These are phyloP conservation scores for Yarrowia divulgata DNA, from an alignment of 805 yeast species.

Conservation along the genomic window DNA sequence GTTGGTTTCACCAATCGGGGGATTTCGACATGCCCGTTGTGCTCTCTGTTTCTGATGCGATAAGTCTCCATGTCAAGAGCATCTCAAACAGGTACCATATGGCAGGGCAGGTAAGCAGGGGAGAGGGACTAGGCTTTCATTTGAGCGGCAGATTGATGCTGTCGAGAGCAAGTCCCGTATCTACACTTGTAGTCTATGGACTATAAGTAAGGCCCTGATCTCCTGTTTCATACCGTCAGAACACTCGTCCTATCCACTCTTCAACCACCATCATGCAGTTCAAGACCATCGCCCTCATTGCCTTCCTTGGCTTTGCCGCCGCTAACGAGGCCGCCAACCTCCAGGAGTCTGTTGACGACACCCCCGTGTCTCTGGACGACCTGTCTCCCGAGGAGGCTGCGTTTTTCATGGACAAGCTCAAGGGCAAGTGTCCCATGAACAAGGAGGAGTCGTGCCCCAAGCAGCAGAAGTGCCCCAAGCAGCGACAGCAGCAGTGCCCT, in stretches of 20 bases:
- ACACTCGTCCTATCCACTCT: neutral
- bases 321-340: neutral
- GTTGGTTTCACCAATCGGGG: no score
- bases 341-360: slow-evolving; percentile 9
- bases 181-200: neutral
- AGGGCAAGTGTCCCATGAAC: slow-evolving; percentile 22
- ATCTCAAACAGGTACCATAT: neutral
- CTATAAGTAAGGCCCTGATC: neutral
- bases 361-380: slow-evolving; percentile 20
- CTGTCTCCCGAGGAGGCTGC: slow-evolving; percentile 25
- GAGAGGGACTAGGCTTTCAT: neutral
- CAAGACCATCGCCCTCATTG: slow-evolving; percentile 31
- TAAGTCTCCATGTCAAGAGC: no score
- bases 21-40: no score
- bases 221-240: neutral
- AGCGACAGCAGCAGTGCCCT: slow-evolving; percentile 32
- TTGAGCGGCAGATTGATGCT: no score
- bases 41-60: no score
- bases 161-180: neutral
- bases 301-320: slow-evolving; percentile 18
- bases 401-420: slow-evolving; percentile 28
- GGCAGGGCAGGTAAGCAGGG: slow-evolving; percentile 9
- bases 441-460: slow-evolving; percentile 23
- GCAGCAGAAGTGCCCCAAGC: slow-evolving; percentile 22
- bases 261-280: slow-evolving; percentile 14